Evolutionary conservation across 169 alveolate species (phyloP).

Genomic region (Eimeria brunetti): DNA sequence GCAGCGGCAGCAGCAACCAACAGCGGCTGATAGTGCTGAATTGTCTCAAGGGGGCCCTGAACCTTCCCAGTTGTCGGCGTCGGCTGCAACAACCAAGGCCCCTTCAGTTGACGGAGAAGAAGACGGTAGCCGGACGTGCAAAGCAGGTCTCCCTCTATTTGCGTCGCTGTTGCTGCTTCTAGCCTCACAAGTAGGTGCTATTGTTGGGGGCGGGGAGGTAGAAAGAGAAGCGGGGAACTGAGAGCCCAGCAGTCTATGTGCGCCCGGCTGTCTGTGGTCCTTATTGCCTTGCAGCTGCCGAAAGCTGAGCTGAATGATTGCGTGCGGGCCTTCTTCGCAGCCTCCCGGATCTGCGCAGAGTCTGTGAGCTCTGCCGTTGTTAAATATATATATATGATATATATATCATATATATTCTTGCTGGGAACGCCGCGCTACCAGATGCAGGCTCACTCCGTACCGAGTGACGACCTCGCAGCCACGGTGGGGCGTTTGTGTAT

Average conservation of each 20-base stretch:
- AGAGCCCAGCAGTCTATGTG: background rate
- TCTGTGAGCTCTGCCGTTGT: constrained; percentile 6
- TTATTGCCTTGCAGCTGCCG: constrained; percentile 8
- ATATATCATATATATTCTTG: background rate
- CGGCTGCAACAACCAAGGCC: background rate
- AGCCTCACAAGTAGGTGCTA: constrained; percentile 1
- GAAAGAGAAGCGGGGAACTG: background rate
- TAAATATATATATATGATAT: too few relatives aligned
- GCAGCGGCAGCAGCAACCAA: background rate
- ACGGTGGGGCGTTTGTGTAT: background rate
- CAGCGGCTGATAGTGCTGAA: background rate
- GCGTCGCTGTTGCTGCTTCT: background rate
- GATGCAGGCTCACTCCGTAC: background rate
- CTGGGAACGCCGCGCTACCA: background rate
- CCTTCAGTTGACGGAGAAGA: background rate
- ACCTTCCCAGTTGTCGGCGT: background rate
- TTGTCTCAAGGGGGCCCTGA: background rate
- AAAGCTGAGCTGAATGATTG: constrained; percentile 33
- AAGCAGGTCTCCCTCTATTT: constrained; percentile 6
- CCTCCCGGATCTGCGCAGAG: background rate
- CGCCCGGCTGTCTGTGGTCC: background rate
- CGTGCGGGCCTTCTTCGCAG: constrained; percentile 29
- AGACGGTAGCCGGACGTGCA: constrained; percentile 6
- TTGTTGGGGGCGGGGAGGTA: background rate
- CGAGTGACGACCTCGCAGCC: background rate